Evolutionary conservation across 2,329 filamentous ascomycete species (phyloP), one percentile per base, ranked within the genome.

Genomic region (Penicillium sp.): DNA sequence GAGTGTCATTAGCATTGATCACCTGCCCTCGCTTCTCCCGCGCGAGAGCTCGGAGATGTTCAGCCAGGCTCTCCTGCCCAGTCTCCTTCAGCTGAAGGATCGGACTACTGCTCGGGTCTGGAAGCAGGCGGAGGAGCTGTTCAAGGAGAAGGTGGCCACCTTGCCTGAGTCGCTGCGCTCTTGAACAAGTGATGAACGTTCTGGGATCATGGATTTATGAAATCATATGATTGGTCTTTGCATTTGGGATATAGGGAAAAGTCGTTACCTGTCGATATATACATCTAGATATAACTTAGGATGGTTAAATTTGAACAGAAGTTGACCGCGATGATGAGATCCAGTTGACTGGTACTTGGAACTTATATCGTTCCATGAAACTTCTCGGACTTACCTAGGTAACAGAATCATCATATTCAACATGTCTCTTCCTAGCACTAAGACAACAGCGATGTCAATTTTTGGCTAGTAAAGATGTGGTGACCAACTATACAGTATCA

Each of bases 21-120:
- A 93, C 60, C 73, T 93, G 35, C 86, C 87, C 3, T 84, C 80
- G 36, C 76, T 95, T 50, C 73, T 96, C 25, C 85, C 90, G 1
- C 75, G 90, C 36, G 90, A 95, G 69, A 82, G 87, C 16, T 87
- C 80, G 29, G 88, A 95, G 68, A 82, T 82, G 13, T 95, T 94
- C 69, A 86, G 82, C 62, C 71, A 76, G 35, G 83, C 84, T 32
- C 71, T 95, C 49, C 70, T 94, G 56, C 86, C 87, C 13, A 84
- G 80, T 56, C 68, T 95, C 51, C 65, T 92, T 44, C 74, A 80
- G 44, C 74, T 95, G 45, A 86, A 92, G 64, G 77, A 92, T 59
- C 78, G 85, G 60, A 69, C 75, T 42, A 82, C 74, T 13, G 74
- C 80, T 9, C 61, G 62, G 5, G 89, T 95, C n/a, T 95, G 89